Conservation (phyloP, 208 protist species). For the Giardia muris region DNA sequence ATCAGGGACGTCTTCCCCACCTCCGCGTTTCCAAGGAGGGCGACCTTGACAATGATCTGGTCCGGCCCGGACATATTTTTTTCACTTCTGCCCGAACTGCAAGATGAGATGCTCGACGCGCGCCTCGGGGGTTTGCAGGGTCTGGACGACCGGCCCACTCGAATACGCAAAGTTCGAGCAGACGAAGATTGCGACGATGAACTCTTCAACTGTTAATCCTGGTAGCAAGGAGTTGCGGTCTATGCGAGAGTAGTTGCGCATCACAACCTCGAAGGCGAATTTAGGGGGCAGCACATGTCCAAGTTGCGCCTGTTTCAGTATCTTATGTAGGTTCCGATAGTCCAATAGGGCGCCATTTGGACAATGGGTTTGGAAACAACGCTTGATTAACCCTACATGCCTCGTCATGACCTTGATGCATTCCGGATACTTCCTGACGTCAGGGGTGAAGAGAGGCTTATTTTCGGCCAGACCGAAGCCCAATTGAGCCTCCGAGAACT, state of each 20-base stretch:
- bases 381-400: neutral
- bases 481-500: neutral
- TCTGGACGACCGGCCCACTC: neutral
- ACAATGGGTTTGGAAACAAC: neutral
- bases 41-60: constrained; percentile 13
- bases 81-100: too few species aligned
- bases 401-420: neutral
- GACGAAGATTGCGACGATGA: constrained; percentile 11
- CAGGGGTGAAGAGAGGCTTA: neutral
- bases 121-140: neutral
- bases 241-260: neutral
- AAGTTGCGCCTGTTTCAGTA: neutral
- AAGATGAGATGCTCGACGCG: neutral
- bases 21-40: constrained; percentile 14
- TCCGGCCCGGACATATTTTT: too few species aligned
- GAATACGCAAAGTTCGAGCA: constrained; percentile 2
- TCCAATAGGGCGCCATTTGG: neutral
- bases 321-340: neutral
- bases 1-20: constrained; percentile 8
- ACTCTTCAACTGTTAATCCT: neutral
- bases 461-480: neutral
- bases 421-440: neutral
- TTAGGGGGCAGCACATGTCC: neutral
- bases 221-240: neutral
- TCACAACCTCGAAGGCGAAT: constrained; percentile 11